Base-by-base conservation (phyloP, 345 rosid species). In the Salix arbutifolia region DNA sequence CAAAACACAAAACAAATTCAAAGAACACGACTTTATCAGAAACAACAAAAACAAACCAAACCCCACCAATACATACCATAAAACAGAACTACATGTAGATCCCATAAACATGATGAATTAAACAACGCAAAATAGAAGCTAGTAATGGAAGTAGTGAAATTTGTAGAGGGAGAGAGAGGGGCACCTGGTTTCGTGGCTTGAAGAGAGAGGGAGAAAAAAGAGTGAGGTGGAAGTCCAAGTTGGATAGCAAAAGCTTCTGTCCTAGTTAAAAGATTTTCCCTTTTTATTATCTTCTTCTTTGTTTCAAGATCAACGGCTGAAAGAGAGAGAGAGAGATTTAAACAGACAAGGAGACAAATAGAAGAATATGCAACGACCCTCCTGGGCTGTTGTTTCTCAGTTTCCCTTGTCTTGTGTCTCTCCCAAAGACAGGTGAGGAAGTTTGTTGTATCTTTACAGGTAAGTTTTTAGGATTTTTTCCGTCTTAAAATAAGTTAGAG, bases 141-240 rank as follows among this genome's bases (percentile, higher is more conserved):
- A 4, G 56, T 46, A 62, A 42, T 1, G 11, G 21, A 67, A 68
- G 13, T 14, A 26, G 75, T 5, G 69, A 53, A 68, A 48, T 6
- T 23, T n/a, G 38, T 19, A 9, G 31, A 30, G 46, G 21, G 46
- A 66, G 62, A 9, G 46, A 64, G 30, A 77, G 77, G 72, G 38
- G 48, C 16, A 81, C 88, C 82, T 79, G 77, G 56, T 83, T 68
- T 79, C 81, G 84, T 66, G 83, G 86, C 84, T 68, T 74, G 64
- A 18, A 61, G 42, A 70, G 71, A 80, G 78, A 79, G 65, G 26
- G 64, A 58, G 64, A n/a, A 3, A 58, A 58, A 23, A 68, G 76
- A 79, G 69, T 86, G 89, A 88, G 82, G 86, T 88, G 89, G 90
- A 88, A 83, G 86, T 84, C 93, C 90, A 80, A 78, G 81, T 84